phyloP scores from a whole-genome alignment of 1,139 yeast genomes.

The Yamadazyma spencermartinsiae region DNA sequence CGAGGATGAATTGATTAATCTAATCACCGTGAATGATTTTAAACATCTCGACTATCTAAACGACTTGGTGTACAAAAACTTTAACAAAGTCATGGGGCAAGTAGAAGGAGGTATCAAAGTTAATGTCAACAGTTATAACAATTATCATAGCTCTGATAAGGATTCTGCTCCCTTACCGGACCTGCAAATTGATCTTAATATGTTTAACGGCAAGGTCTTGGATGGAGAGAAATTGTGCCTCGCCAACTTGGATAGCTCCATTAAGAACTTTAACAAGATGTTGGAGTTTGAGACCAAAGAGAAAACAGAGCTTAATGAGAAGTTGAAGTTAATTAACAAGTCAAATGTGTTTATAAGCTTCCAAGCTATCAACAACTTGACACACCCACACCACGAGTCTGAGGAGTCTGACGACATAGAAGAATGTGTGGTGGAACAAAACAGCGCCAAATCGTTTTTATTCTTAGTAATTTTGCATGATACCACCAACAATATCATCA shows the following conservation, averaged over 20 bases:
- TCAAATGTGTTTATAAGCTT: constrained; percentile 79
- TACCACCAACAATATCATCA: constrained; percentile 70
- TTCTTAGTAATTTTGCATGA: constrained; percentile 78
- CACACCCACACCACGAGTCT: constrained; percentile 21
- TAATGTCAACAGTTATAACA: constrained; percentile 53
- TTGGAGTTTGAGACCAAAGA: constrained; percentile 26
- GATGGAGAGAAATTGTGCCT: constrained; percentile 90
- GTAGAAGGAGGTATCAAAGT: constrained; percentile 86
- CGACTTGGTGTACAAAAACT: constrained; percentile 62
- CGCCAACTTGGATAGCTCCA: constrained; percentile 80
- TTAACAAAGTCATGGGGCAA: constrained; percentile 82
- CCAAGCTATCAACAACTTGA: constrained; percentile 51
- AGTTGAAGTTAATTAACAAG: constrained; percentile 32
- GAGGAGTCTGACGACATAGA: constrained; percentile 24
- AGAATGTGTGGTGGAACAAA: constrained; percentile 42
- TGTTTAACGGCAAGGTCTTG: constrained; percentile 72
- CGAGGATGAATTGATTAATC: constrained; percentile 51
- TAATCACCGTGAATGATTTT: constrained; percentile 73
- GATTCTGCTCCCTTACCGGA: not conserved
- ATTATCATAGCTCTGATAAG: constrained; percentile 23
- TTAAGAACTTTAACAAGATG: constrained; percentile 44
- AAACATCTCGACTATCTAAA: constrained; percentile 68
- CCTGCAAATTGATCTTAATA: constrained; percentile 50
- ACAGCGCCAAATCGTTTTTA: constrained; percentile 41
- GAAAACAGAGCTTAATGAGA: constrained; percentile 20